Percentiles rank a stretch among this genome's conserved stretches.
phyloP scores from a whole-genome alignment of 2,329 filamentous ascomycete genomes.

The Ophiobolus disseminans region DNA sequence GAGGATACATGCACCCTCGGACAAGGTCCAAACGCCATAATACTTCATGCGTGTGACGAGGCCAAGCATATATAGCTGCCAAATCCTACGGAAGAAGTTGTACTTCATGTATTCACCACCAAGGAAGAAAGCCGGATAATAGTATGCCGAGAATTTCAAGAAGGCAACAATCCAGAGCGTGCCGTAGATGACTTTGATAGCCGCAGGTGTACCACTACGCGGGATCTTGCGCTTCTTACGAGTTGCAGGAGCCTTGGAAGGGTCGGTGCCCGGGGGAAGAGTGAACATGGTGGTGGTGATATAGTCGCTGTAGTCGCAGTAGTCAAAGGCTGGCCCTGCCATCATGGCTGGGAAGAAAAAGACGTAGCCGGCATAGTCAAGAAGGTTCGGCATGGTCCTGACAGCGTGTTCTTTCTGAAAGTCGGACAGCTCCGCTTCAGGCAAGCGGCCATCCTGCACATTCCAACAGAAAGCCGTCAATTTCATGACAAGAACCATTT shows the following conservation, averaged over 20 bases:
- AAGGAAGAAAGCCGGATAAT: conserved; percentile 69
- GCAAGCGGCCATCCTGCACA: conserved; percentile 86
- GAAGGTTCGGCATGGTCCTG: conserved; percentile 71
- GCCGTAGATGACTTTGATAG: conserved; percentile 75
- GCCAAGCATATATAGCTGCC: conserved; percentile 82
- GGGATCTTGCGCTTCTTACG: conserved; percentile 92
- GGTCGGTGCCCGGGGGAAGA: conserved; percentile 79
- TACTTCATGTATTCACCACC: conserved; percentile 71
- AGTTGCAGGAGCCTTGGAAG: conserved; percentile 82
- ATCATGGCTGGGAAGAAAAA: conserved; percentile 93
- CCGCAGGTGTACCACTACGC: conserved; percentile 84
- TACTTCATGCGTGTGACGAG: conserved; percentile 88
- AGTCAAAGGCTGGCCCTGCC: conserved; percentile 92
- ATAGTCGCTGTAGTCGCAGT: conserved; percentile 88
- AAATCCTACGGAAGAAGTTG: conserved; percentile 74
- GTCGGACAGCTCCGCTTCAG: conserved; percentile 80
- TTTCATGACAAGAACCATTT: conserved; percentile 99
- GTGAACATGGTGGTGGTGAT: conserved; percentile 96
- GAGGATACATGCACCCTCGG: conserved; percentile 93
- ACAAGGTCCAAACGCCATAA: conserved; percentile 93
- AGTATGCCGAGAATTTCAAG: conserved; percentile 73
- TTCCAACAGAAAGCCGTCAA: conserved; percentile 98
- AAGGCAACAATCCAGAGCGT: conserved; percentile 81
- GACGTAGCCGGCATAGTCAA: conserved; percentile 90
- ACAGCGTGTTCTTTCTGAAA: conserved; percentile 85